A percentile compares a stretch with the other conserved stretches of the same genome.
These are phyloP conservation scores for Diplotaxis tenuifolia DNA, from an alignment of 345 rosid species.

Conservation along the genomic window DNA sequence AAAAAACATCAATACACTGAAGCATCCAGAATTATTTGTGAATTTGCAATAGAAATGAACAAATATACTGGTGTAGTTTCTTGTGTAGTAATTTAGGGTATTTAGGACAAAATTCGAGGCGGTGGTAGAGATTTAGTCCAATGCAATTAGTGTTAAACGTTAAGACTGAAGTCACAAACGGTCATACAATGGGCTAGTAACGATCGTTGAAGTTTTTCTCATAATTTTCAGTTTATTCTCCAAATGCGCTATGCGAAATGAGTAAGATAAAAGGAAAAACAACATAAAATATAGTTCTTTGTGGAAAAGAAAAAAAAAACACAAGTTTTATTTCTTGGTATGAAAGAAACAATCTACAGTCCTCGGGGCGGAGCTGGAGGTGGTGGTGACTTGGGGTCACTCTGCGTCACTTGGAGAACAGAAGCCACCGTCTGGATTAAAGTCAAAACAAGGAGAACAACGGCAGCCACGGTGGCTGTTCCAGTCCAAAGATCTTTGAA, in stretches of 20 bases:
- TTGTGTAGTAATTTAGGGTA: no score
- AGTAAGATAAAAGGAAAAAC: not conserved
- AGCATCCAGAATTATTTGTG: no score
- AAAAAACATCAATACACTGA: no score
- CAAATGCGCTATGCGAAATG: not conserved
- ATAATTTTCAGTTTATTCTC: not conserved
- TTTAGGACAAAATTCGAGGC: no score
- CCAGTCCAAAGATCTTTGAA: slow-evolving; percentile 40
- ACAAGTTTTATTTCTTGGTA: not conserved
- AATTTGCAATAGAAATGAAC: no score
- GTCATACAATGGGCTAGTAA: no score
- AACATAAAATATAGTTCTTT: not conserved
- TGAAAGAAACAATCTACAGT: not conserved
- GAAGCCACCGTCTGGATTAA: slow-evolving; percentile 26
- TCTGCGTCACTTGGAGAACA: slow-evolving; percentile 18
- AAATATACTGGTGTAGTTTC: no score
- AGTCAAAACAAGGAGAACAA: slow-evolving; percentile 21
- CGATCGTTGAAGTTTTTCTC: no score
- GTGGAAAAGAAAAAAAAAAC: not conserved
- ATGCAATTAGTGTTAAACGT: no score
- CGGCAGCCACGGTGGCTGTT: slow-evolving; percentile 12
- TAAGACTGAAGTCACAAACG: no score
- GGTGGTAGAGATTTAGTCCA: no score
- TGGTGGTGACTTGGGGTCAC: not conserved
- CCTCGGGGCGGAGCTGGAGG: not conserved